Base-by-base conservation (phyloP, 768 basidiomycete species). In the Rhodotorula babjevae region DNA sequence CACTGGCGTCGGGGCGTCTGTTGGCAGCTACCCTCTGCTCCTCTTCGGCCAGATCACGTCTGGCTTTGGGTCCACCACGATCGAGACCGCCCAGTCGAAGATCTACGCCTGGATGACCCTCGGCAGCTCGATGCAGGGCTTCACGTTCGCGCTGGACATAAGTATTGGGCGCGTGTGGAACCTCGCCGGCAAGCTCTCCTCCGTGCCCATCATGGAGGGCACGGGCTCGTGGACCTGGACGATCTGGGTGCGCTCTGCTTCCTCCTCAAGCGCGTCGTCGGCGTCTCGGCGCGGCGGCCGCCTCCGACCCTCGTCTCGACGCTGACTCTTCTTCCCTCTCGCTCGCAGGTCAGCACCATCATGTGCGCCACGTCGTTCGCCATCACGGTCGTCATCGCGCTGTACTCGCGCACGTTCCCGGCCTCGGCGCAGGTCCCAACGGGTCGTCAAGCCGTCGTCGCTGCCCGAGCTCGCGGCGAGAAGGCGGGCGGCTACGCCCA, bases 61-160 rank as follows among this genome's bases (percentile, higher is more conserved):
- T 52, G 71, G 71, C 10, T 42, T 72, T 33, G 71, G 71, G 9
- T 47, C 50, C 5, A 61, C 62, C 16, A 55, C 57, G 15, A 61
- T 72, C n/a, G 66, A 72, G 47, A 72, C 67, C 2, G 33, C 46
- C 0, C 71, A 72, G 62, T 56, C 44, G 52, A 64, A 65, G 52
- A 40, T 72, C 16, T 67, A 67, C 42, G 61, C 66, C n/a, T 57
- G 40, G 42, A 64, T 47, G 23, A 40, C 55, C 2, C 55, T 64
- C 33, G 70, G 59, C 59, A 19, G 42, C 25, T 25, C 61, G 12
- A 67, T 59, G 23, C 36, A 56, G 36, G 70, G 70, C 23, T 50
- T 64, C 49, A 16, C 67, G 18, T 72, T 67, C 16, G 68, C 62
- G 16, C 62, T 63, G 49, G 68, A 69, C 57, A 69, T 69, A 18